Percentiles rank a stretch among this genome's conserved stretches.
Evolutionary conservation across 495 filamentous ascomycete genomes (phyloP).

Genomic region (Podospora bellae-mahoneyi): DNA sequence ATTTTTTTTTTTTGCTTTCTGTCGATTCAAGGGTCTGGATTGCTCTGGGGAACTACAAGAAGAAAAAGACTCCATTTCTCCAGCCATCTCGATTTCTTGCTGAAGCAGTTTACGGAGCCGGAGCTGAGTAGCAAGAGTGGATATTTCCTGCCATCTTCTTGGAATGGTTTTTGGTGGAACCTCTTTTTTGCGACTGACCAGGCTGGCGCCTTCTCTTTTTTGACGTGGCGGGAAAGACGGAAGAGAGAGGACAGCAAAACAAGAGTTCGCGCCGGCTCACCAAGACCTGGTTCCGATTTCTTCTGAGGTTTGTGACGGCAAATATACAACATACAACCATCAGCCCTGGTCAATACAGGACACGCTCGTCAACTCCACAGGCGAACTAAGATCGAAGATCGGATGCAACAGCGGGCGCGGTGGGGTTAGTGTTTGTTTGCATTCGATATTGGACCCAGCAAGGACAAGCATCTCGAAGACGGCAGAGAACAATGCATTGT

Average conservation of each 20-base stretch:
- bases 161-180: neutral
- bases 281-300: too few species aligned
- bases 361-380: neutral
- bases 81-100: neutral
- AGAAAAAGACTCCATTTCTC: neutral
- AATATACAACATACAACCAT: neutral
- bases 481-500: neutral
- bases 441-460: neutral
- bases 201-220: neutral
- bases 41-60: neutral
- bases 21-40: neutral
- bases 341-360: neutral
- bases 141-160: neutral
- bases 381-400: neutral
- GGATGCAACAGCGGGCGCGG: neutral
- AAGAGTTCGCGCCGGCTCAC: neutral
- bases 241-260: neutral
- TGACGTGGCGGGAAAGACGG: neutral
- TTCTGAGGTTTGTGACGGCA: neutral
- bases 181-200: neutral
- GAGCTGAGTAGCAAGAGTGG: conserved; percentile 1
- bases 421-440: neutral
- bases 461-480: neutral
- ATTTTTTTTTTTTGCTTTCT: neutral
- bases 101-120: neutral